A percentile compares a stretch with the other conserved stretches of the same genome.
phyloP scores from a whole-genome alignment of 768 basidiomycete genomes.

The Termitomyces sp. region DNA sequence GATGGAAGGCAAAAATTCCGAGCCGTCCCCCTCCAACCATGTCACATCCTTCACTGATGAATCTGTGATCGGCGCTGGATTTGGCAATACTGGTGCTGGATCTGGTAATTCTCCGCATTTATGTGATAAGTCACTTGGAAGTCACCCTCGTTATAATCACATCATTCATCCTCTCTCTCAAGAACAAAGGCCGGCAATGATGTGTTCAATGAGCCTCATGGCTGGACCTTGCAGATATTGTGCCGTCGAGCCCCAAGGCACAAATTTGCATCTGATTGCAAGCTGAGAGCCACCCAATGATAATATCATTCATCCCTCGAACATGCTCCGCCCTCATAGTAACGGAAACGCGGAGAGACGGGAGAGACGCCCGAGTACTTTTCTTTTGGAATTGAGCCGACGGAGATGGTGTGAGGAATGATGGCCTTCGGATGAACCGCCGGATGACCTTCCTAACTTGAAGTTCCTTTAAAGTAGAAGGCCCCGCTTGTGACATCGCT shows the following conservation, averaged over 20 bases:
- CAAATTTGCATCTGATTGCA: background rate
- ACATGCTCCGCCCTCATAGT: constrained; percentile 8
- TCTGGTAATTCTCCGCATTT: constrained; percentile 2
- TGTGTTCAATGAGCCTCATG: constrained; percentile 1
- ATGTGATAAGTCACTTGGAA: background rate
- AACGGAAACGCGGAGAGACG: constrained; percentile 5
- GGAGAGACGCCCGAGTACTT: constrained; percentile 2
- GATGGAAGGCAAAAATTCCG: constrained; percentile 11
- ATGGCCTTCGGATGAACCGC: constrained; percentile 3
- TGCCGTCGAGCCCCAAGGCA: background rate
- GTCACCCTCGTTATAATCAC: constrained; percentile 26
- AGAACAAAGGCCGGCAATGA: constrained; percentile 5
- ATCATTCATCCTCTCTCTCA: constrained; percentile 3
- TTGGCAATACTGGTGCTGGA: constrained; percentile 3
- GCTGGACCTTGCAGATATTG: background rate
- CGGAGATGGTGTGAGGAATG: constrained; percentile 2
- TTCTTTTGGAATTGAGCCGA: constrained; percentile 4
- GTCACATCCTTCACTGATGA: constrained; percentile 17
- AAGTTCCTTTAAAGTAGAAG: background rate
- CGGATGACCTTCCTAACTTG: background rate
- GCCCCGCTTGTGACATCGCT: background rate
- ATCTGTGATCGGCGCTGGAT: constrained; percentile 11
- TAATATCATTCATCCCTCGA: constrained; percentile 9
- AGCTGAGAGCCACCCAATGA: background rate
- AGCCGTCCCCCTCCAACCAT: constrained; percentile 13